Percentiles rank a stretch among this genome's conserved stretches.
phyloP scores from a whole-genome alignment of 2,329 filamentous ascomycete species.

The Microdochium paspali region DNA sequence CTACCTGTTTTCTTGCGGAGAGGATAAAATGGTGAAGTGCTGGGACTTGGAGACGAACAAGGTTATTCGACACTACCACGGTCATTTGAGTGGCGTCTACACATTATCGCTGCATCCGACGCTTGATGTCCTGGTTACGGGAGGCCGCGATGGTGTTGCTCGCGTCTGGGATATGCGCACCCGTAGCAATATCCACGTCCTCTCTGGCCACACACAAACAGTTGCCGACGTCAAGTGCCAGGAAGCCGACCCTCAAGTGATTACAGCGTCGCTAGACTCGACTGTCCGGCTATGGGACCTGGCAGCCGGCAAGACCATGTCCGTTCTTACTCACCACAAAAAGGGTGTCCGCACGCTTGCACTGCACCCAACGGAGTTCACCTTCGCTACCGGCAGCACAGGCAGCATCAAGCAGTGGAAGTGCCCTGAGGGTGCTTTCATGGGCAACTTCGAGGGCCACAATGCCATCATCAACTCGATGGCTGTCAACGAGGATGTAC shows the following conservation, averaged over 20 bases:
- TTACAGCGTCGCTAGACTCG: constrained; percentile 84
- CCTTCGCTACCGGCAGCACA: constrained; percentile 86
- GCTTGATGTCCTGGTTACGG: constrained; percentile 88
- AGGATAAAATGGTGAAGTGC: constrained; percentile 99
- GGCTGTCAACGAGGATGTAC: constrained; percentile 83
- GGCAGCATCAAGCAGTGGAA: constrained; percentile 99
- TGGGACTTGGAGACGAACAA: constrained; percentile 99
- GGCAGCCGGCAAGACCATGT: constrained; percentile 92
- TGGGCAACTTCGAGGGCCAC: constrained; percentile 98
- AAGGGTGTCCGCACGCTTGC: constrained; percentile 85
- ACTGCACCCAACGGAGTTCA: constrained; percentile 86
- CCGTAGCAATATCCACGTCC: constrained; percentile 87
- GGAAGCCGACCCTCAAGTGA: constrained; percentile 92
- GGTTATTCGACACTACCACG: constrained; percentile 95
- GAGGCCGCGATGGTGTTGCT: constrained; percentile 87
- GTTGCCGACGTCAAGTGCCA: constrained; percentile 86
- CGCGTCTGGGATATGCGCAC: constrained; percentile 99
- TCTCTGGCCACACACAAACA: constrained; percentile 83
- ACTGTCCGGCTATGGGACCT: constrained; percentile 93
- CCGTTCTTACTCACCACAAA: constrained; percentile 94
- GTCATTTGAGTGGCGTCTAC: constrained; percentile 93
- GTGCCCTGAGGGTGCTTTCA: constrained; percentile 93
- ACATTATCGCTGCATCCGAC: constrained; percentile 88
- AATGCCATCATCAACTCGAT: constrained; percentile 95
- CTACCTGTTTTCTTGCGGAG: constrained; percentile 94